Conservation (phyloP, 2,329 filamentous ascomycete genomes). For the Epichloe festucae region DNA sequence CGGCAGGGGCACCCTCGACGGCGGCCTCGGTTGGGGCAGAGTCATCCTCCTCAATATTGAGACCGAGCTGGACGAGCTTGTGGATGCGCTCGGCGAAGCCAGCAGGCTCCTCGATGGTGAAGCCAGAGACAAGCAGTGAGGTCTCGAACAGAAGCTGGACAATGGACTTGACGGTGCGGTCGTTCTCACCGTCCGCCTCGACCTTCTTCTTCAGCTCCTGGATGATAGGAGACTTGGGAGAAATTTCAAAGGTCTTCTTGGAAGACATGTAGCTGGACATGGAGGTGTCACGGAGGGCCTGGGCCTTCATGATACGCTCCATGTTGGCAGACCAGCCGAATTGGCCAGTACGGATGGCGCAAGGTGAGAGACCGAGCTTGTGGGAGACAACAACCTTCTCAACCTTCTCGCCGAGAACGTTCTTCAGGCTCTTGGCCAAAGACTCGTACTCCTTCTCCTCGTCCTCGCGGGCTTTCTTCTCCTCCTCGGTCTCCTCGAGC, state of each 20-base stretch:
- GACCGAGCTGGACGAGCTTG: slow-evolving; percentile 95
- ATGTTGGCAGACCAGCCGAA: slow-evolving; percentile 99
- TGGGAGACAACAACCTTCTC: slow-evolving; percentile 99
- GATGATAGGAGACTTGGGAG: slow-evolving; percentile 94
- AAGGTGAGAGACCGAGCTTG: slow-evolving; percentile 90
- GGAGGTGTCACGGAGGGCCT: slow-evolving; percentile 98
- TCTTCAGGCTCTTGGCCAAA: slow-evolving; percentile 96
- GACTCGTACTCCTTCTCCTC: slow-evolving; percentile 98
- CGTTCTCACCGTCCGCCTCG: slow-evolving; percentile 91
- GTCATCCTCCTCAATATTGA: slow-evolving; percentile 94
- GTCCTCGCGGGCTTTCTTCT: slow-evolving; percentile 89
- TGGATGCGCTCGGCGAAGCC: slow-evolving; percentile 98
- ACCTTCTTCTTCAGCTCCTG: slow-evolving; percentile 99
- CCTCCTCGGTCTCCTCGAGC: slow-evolving; percentile 98
- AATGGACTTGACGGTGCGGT: slow-evolving; percentile 98
- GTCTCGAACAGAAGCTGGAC: slow-evolving; percentile 98
- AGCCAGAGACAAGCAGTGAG: slow-evolving; percentile 93
- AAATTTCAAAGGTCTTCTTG: slow-evolving; percentile 99
- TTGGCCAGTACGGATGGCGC: slow-evolving; percentile 97
- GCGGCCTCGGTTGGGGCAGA: slow-evolving; percentile 48
- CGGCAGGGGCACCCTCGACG: slow-evolving; percentile 42
- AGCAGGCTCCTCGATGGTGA: slow-evolving; percentile 98
- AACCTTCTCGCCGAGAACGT: slow-evolving; percentile 96
- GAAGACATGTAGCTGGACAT: slow-evolving; percentile 99
- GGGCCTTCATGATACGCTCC: slow-evolving; percentile 99